Evolutionary conservation across 352 stramenopile genomes (phyloP).

Genomic region (Plasmopara viticola): DNA sequence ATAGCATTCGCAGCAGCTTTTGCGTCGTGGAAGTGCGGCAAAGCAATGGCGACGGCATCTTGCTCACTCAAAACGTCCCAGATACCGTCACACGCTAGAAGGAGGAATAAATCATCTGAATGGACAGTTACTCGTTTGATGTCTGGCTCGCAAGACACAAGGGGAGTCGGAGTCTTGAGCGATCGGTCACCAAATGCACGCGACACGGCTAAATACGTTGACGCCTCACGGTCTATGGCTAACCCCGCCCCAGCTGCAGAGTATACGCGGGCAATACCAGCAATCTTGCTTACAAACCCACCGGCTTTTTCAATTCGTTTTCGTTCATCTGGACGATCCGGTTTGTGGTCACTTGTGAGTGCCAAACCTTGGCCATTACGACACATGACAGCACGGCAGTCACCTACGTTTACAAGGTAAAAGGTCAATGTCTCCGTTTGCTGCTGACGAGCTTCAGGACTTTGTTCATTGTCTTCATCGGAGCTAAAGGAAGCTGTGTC

Average conservation of each 20-base stretch:
- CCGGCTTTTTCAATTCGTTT: constrained; percentile 43
- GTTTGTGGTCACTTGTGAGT: constrained; percentile 58
- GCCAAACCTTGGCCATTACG: constrained; percentile 28
- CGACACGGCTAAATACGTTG: constrained; percentile 49
- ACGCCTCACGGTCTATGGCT: constrained; percentile 19
- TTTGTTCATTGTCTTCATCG: not conserved
- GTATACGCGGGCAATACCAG: constrained; percentile 46
- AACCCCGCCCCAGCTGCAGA: constrained; percentile 37
- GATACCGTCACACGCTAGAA: constrained; percentile 56
- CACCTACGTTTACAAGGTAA: constrained; percentile 54
- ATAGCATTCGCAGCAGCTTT: constrained; percentile 43
- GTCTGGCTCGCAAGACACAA: constrained; percentile 54
- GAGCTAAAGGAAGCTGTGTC: constrained; percentile 4
- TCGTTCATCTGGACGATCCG: constrained; percentile 36
- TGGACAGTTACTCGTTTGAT: constrained; percentile 30
- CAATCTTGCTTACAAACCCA: constrained; percentile 44
- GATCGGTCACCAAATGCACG: constrained; percentile 52
- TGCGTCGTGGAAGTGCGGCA: constrained; percentile 31
- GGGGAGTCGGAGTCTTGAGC: constrained; percentile 36
- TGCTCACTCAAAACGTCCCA: constrained; percentile 63
- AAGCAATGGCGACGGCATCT: constrained; percentile 42
- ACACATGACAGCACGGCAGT: constrained; percentile 59
- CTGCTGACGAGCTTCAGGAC: not conserved
- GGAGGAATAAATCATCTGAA: constrained; percentile 42
- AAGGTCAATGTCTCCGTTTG: constrained; percentile 19